phyloP scores from a whole-genome alignment of 495 filamentous ascomycete species.

The Aspergillus homomorphus region DNA sequence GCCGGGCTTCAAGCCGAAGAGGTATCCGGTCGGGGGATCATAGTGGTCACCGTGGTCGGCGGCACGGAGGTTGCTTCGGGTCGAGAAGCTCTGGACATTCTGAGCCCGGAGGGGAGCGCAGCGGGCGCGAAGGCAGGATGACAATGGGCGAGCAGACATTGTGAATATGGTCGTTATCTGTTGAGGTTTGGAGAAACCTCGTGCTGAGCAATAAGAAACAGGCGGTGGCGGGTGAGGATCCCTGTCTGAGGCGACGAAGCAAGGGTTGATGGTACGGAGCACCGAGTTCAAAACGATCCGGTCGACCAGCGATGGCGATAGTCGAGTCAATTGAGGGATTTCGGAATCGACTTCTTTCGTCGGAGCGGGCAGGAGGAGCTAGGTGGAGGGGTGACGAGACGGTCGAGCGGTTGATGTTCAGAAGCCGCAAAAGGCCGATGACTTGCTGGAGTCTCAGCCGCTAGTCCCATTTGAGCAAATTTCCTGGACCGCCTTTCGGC shows the following conservation, averaged over 20 bases:
- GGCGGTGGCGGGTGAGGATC: conserved; percentile 22
- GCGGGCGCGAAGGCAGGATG: conserved; percentile 43
- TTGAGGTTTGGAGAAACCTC: conserved; percentile 8
- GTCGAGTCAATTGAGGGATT: conserved; percentile 22
- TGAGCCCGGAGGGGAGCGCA: conserved; percentile 38
- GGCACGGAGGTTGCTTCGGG: conserved; percentile 39
- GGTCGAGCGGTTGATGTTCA: conserved; percentile 40
- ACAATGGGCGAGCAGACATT: conserved; percentile 43
- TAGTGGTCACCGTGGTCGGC: conserved; percentile 72
- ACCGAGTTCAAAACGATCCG: conserved; percentile 6
- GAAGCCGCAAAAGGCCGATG: conserved; percentile 48
- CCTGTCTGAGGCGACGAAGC: conserved; percentile 16
- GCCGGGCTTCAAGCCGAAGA: conserved; percentile 86
- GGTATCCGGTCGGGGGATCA: conserved; percentile 87
- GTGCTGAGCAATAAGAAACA: conserved; percentile 12
- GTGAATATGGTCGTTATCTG: conserved; percentile 24
- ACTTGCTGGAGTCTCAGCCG: conserved; percentile 26
- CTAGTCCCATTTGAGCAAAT: conserved; percentile 35
- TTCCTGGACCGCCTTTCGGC: conserved; percentile 30
- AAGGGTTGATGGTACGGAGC: conserved; percentile 5
- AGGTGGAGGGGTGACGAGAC: conserved; percentile 38
- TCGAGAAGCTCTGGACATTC: conserved; percentile 43
- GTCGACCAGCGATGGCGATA: conserved; percentile 16
- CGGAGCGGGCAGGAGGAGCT: conserved; percentile 20
- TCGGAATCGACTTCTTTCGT: conserved; percentile 24